Evolutionary conservation across 495 filamentous ascomycete genomes (phyloP).

Genomic region (Aspergillus hancockii): DNA sequence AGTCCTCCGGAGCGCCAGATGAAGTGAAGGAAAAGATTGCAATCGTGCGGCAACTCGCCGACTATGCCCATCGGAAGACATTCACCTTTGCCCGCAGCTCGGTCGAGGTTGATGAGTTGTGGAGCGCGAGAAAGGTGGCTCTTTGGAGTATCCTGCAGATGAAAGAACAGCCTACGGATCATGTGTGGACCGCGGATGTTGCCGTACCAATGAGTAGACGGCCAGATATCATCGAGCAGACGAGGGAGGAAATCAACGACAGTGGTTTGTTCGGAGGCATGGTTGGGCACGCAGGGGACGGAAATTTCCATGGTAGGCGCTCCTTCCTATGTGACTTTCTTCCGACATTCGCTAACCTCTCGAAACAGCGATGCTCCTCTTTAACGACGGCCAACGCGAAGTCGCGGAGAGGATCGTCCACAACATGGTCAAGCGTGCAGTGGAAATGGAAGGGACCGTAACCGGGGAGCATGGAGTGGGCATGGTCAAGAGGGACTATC

Average conservation of each 20-base stretch:
- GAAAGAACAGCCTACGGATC: slow-evolving; percentile 45
- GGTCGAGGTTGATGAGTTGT: slow-evolving; percentile 67
- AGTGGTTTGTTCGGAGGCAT: slow-evolving; percentile 75
- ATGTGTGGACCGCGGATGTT: slow-evolving; percentile 71
- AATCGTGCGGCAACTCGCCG: slow-evolving; percentile 64
- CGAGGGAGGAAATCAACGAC: slow-evolving; percentile 79
- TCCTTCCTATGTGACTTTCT: not conserved
- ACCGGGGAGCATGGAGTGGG: slow-evolving; percentile 67
- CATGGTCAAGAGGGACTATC: slow-evolving; percentile 62
- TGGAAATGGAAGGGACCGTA: slow-evolving; percentile 65
- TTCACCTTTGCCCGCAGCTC: slow-evolving; percentile 73
- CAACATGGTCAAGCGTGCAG: slow-evolving; percentile 61
- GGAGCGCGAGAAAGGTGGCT: slow-evolving; percentile 78
- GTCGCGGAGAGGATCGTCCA: slow-evolving; percentile 54
- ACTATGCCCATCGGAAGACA: slow-evolving; percentile 51
- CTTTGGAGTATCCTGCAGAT: slow-evolving; percentile 54
- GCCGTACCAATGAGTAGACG: slow-evolving; percentile 66
- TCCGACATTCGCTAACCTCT: not conserved
- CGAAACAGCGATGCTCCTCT: slow-evolving; percentile 18
- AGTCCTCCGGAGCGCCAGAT: slow-evolving; percentile 70
- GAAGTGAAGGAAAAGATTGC: slow-evolving; percentile 77
- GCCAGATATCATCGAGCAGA: slow-evolving; percentile 51
- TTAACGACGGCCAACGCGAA: slow-evolving; percentile 52
- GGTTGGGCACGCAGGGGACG: slow-evolving; percentile 77
- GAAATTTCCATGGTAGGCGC: slow-evolving; percentile 66